Conservation (phyloP, 2,329 filamentous ascomycete genomes). For the Penicillium sp. region DNA sequence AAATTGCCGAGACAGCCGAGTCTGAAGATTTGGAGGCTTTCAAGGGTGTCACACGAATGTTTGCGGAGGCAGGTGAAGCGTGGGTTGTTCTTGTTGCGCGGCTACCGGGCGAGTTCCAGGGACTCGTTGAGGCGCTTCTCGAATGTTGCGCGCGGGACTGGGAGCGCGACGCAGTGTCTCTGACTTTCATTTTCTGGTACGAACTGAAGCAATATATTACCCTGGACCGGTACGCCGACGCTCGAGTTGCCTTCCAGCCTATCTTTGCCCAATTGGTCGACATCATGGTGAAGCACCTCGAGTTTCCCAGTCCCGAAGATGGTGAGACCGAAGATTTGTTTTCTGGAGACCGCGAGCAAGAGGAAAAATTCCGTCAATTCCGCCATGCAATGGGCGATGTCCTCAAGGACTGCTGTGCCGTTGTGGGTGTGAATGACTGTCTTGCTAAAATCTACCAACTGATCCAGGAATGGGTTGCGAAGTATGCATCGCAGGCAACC, state of each 20-base stretch:
- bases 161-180: slow-evolving; percentile 85
- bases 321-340: slow-evolving; percentile 76
- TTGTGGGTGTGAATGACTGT: slow-evolving; percentile 90
- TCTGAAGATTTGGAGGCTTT: slow-evolving; percentile 82
- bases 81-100: slow-evolving; percentile 92
- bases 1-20: slow-evolving; percentile 70
- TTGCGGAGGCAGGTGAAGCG: slow-evolving; percentile 87
- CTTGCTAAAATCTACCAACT: slow-evolving; percentile 81
- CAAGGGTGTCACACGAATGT: slow-evolving; percentile 84
- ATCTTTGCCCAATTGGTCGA: slow-evolving; percentile 88
- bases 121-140: slow-evolving; percentile 84
- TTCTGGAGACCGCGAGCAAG: slow-evolving; percentile 89
- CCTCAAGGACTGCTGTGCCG: slow-evolving; percentile 93
- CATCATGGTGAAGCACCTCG: slow-evolving; percentile 83
- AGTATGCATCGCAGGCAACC: slow-evolving; percentile 72
- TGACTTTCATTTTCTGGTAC: slow-evolving; percentile 98
- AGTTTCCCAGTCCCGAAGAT: slow-evolving; percentile 76
- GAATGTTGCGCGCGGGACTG: slow-evolving; percentile 85
- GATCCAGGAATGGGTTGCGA: slow-evolving; percentile 84
- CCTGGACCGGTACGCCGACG: slow-evolving; percentile 81
- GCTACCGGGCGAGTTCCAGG: slow-evolving; percentile 75
- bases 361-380: slow-evolving; percentile 97
- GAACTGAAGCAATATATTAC: slow-evolving; percentile 96
- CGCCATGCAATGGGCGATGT: slow-evolving; percentile 97
- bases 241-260: slow-evolving; percentile 72